These are phyloP conservation scores for Bimuria novae-zelandiae DNA, from an alignment of 2,329 filamentous ascomycete genomes.

Conservation along the genomic window DNA sequence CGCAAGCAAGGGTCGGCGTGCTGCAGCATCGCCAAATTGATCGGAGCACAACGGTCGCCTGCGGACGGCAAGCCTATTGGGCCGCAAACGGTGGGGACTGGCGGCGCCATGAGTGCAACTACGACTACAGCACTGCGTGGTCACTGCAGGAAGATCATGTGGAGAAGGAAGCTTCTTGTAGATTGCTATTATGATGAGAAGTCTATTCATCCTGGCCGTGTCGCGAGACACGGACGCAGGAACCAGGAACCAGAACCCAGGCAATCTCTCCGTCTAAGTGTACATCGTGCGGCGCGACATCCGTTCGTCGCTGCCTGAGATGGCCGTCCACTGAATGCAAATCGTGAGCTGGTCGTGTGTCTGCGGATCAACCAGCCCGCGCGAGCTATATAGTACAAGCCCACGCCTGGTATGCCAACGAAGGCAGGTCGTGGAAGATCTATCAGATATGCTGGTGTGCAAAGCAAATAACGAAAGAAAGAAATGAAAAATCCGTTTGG, in stretches of 20 bases:
- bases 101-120: conserved; percentile 35
- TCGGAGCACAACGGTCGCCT: conserved; percentile 23
- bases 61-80: conserved; percentile 20
- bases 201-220: conserved; percentile 40
- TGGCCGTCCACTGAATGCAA: conserved; percentile 41
- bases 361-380: conserved; percentile 32
- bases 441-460: conserved; percentile 37
- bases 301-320: conserved; percentile 31
- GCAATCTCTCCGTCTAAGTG: conserved; percentile 30
- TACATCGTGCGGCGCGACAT: conserved; percentile 27
- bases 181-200: conserved; percentile 39
- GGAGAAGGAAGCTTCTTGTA: conserved; percentile 28
- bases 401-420: conserved; percentile 35
- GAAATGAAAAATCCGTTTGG: conserved; percentile 38
- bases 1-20: conserved; percentile 44
- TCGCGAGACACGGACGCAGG: conserved; percentile 36
- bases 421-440: conserved; percentile 41
- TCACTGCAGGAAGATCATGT: conserved; percentile 10
- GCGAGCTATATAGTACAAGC: conserved; percentile 41
- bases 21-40: conserved; percentile 23
- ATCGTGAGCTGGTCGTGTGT: conserved; percentile 38
- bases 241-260: conserved; percentile 39
- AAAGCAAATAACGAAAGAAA: not conserved
- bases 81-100: conserved; percentile 27
- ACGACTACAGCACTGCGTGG: conserved; percentile 13